Conservation (phyloP, 2,329 filamentous ascomycete species). For the Xylaria sp. region DNA sequence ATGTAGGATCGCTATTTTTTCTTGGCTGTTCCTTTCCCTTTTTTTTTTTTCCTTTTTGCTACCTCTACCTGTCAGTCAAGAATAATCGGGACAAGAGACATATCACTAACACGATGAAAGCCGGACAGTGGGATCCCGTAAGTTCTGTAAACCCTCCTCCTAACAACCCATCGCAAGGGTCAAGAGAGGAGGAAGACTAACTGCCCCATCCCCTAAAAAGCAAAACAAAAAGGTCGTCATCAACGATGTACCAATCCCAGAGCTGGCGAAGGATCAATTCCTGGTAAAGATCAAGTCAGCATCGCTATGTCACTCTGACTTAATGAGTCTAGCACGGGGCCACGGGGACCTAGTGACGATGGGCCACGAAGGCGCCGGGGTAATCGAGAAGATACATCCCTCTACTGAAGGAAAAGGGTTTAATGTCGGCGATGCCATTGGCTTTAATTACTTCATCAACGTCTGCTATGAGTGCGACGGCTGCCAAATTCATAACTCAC, state of each 20-base stretch:
- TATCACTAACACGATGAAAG: conserved; percentile 27
- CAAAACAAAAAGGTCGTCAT: conserved; percentile 31
- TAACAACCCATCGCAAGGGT: neutral
- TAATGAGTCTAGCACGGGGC: conserved; percentile 17
- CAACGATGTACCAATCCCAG: conserved; percentile 38
- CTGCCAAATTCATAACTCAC: conserved; percentile 27
- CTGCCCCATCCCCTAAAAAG: neutral
- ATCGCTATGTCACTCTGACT: conserved; percentile 27
- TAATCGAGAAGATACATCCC: conserved; percentile 29
- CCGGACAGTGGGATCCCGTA: conserved; percentile 32
- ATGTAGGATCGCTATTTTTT: neutral
- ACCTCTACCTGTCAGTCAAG: neutral
- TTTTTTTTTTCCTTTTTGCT: neutral
- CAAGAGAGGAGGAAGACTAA: neutral
- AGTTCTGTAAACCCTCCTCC: neutral
- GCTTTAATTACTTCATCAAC: conserved; percentile 32
- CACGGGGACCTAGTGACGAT: conserved; percentile 25
- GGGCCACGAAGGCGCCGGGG: conserved; percentile 32
- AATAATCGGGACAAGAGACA: neutral
- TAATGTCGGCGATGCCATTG: conserved; percentile 24
- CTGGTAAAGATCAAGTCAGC: conserved; percentile 33
- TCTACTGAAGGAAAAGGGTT: conserved; percentile 32
- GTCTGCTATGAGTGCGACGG: conserved; percentile 33
- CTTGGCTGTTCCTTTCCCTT: neutral
- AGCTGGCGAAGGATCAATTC: conserved; percentile 33